Evolutionary conservation across 331 rosid genomes (phyloP).

Genomic region (Telfairia occidentalis): DNA sequence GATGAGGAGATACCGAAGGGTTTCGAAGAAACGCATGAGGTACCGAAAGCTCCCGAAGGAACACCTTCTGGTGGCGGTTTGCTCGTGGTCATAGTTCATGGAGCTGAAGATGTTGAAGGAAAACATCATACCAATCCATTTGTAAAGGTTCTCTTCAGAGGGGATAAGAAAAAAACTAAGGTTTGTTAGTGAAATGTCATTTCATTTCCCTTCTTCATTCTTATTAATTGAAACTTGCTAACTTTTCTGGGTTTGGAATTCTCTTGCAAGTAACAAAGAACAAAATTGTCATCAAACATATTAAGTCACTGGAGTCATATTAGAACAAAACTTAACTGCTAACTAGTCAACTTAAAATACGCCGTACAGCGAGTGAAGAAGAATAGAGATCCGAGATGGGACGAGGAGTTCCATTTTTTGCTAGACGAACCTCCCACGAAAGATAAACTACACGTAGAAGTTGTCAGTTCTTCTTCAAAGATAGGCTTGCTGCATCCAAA

Average conservation of each 20-base stretch:
- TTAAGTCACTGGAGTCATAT: neutral
- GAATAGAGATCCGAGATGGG: conserved; percentile 76
- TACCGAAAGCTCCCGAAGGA: conserved; percentile 2
- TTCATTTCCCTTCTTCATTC: neutral
- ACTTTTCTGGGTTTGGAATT: no score
- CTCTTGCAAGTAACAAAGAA: neutral
- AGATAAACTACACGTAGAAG: conserved; percentile 61
- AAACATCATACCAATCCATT: conserved; percentile 66
- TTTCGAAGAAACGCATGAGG: neutral
- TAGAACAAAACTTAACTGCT: neutral
- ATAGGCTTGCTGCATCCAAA: conserved; percentile 12
- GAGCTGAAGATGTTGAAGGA: conserved; percentile 84
- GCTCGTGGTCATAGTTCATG: conserved; percentile 53
- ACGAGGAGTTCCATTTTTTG: conserved; percentile 76
- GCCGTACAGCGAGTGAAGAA: conserved; percentile 25
- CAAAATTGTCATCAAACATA: neutral
- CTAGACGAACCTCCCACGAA: conserved; percentile 76
- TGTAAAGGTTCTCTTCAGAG: conserved; percentile 54
- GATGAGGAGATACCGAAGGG: conserved; percentile 22
- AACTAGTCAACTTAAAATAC: neutral
- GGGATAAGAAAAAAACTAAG: conserved; percentile 80
- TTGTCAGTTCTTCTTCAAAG: conserved; percentile 34
- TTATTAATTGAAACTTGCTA: neutral
- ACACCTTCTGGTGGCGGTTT: conserved; percentile 54
- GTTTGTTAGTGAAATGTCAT: conserved; percentile 20